Evolutionary conservation across 768 basidiomycete genomes (phyloP), one percentile per base, ranked within the genome.

Genomic region (Lepiota brunneoincarnata): DNA sequence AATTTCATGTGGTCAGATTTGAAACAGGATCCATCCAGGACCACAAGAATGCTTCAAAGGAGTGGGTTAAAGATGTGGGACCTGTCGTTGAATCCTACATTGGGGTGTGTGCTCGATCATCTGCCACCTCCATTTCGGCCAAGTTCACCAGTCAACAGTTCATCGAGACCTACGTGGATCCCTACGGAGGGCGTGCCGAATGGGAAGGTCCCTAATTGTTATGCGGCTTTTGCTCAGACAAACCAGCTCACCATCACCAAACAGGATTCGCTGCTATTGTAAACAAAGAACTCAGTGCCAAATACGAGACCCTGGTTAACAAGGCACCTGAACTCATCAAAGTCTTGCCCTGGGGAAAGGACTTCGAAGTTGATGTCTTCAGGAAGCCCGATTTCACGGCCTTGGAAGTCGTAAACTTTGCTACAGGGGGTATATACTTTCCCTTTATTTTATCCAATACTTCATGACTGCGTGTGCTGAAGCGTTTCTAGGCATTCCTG

Each of bases 21-120:
- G 70, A 80, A 61, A 84, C 84, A 3, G 92, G 92, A 9, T 89
- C 87, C 7, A 84, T 94, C 45, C 77, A 84, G 57, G 86, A 81
- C 17, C 93, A 95, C 72, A 85, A 89, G 64, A 77, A 86, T 40
- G 92, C 80, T 0, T 91, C 89, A 0, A 79, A 71, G 24, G 74
- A 83, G 57, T 95, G 92, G 92, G 92, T 95, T 21, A 86, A 87
- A 68, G 92, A 95, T 64, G 71, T 90, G 18, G 88, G 91, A 0
- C 92, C 92, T 3, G 86, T 89, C 31, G 92, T 95, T 15, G 92
- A 94, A 68, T 88, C 83, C 26, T 93, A 93, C 67, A 84, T 93
- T 53, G 91, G 91, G 20, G 78, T 78, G 58, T 57, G 75, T 66
- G 10, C 17, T 37, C 20, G 28, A 36, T 39, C 18, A 28, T 56